phyloP scores from a whole-genome alignment of 352 stramenopile genomes.

The Phytopythium litorale region DNA sequence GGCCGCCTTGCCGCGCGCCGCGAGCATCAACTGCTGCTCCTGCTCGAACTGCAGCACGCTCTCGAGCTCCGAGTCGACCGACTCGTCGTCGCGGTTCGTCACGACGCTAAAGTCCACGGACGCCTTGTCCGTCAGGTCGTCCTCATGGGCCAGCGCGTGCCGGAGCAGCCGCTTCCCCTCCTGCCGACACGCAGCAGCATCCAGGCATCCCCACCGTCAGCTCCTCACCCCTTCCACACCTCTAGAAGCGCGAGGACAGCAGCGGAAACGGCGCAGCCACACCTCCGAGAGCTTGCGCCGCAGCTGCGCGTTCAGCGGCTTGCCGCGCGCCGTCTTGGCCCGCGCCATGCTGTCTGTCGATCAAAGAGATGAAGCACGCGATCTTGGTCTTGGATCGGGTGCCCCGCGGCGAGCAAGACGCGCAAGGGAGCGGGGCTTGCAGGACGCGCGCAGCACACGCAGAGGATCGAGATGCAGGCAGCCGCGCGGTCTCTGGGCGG shows the following conservation, averaged over 20 bases:
- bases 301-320: slow-evolving; percentile 21
- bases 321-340: slow-evolving; percentile 5
- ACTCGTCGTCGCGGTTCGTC: slow-evolving; percentile 34
- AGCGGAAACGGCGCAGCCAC: neutral
- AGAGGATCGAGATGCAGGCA: neutral
- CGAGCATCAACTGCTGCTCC: slow-evolving; percentile 10
- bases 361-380: too few species aligned
- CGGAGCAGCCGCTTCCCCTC: slow-evolving; percentile 53
- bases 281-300: slow-evolving; percentile 32
- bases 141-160: slow-evolving; percentile 38
- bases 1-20: neutral
- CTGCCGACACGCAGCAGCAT: slow-evolving; percentile 5
- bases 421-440: neutral
- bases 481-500: neutral
- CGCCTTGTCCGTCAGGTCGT: slow-evolving; percentile 10
- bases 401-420: neutral
- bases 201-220: neutral
- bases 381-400: too few species aligned
- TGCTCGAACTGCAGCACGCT: slow-evolving; percentile 47
- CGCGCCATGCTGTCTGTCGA: neutral
- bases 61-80: slow-evolving; percentile 59
- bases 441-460: neutral
- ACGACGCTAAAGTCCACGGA: slow-evolving; percentile 29
- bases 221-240: neutral
- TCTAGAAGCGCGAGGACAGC: neutral